These are phyloP conservation scores for Trametes gibbosa DNA, from an alignment of 768 basidiomycete genomes.

Conservation along the genomic window DNA sequence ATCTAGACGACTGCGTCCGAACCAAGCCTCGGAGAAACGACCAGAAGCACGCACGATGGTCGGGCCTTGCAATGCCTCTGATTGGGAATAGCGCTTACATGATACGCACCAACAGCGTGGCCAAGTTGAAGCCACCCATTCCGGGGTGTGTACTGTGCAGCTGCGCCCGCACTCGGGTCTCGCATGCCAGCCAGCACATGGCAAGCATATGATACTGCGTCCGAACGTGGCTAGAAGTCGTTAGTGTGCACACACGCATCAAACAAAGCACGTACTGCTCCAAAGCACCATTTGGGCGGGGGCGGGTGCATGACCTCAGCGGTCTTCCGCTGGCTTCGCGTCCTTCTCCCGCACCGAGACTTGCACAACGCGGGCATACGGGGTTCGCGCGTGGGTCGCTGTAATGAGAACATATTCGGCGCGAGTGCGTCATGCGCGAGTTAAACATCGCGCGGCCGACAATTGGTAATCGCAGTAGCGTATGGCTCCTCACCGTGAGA, in stretches of 20 bases:
- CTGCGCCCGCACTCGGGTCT: neutral
- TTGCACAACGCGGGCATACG: neutral
- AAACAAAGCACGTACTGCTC: neutral
- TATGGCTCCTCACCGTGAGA: constrained; percentile 7
- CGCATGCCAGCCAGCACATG: too few species aligned
- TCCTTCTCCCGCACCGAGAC: constrained; percentile 16
- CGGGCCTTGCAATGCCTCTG: constrained; percentile 4
- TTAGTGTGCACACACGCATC: neutral
- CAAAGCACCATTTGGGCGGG: neutral
- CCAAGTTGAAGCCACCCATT: neutral
- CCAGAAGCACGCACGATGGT: constrained; percentile 14
- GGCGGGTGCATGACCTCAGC: constrained; percentile 6
- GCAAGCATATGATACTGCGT: too few species aligned
- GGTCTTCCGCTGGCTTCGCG: neutral
- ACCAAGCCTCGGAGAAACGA: constrained; percentile 3
- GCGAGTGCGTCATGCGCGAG: neutral
- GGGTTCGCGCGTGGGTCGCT: constrained; percentile 14
- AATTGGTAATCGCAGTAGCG: constrained; percentile 10
- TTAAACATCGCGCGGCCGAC: constrained; percentile 12
- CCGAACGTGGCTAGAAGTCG: too few species aligned
- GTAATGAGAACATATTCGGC: neutral
- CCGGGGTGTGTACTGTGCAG: neutral
- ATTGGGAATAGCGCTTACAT: neutral
- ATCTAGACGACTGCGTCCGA: constrained; percentile 4
- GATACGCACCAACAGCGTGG: neutral